Evolutionary conservation across 805 yeast species (phyloP).

Genomic region (Wickerhamiella allomyrinae): DNA sequence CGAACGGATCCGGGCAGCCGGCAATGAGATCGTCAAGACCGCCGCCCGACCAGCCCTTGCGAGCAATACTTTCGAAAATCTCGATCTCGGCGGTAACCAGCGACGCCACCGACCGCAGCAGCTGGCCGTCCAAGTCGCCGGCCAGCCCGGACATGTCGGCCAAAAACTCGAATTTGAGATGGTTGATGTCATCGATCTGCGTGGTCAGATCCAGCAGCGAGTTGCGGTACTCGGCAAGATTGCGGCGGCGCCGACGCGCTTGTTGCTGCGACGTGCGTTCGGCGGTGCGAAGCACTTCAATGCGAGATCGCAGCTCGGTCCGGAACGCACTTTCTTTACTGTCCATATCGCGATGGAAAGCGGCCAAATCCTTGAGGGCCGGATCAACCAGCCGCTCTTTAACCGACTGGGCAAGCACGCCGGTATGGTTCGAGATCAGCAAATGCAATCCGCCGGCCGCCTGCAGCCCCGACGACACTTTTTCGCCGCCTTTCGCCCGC

Average conservation of each 20-base stretch:
- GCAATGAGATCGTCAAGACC: slow-evolving; percentile 60
- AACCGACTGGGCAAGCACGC: slow-evolving; percentile 46
- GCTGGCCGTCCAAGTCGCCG: slow-evolving; percentile 42
- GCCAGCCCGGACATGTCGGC: slow-evolving; percentile 47
- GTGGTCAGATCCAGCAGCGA: slow-evolving; percentile 53
- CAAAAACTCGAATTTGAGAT: slow-evolving; percentile 60
- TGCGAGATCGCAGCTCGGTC: slow-evolving; percentile 36
- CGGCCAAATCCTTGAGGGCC: slow-evolving; percentile 30
- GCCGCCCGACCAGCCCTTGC: slow-evolving; percentile 79
- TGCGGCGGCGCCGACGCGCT: slow-evolving; percentile 46
- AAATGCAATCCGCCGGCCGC: slow-evolving; percentile 67
- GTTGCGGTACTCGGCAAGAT: slow-evolving; percentile 51
- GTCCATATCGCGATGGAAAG: slow-evolving; percentile 32
- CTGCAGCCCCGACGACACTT: slow-evolving; percentile 46
- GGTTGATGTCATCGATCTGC: slow-evolving; percentile 68
- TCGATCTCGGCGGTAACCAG: slow-evolving; percentile 69
- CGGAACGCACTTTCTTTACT: slow-evolving; percentile 42
- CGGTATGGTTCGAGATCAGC: slow-evolving; percentile 63
- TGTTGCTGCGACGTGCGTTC: slow-evolving; percentile 49
- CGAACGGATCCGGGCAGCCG: slow-evolving; percentile 54
- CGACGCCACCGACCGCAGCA: slow-evolving; percentile 44
- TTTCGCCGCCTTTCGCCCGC: slow-evolving; percentile 45
- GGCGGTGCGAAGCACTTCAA: slow-evolving; percentile 38
- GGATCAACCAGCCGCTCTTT: slow-evolving; percentile 43
- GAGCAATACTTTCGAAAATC: slow-evolving; percentile 64